Percentiles rank a stretch among this genome's conserved stretches.
These are phyloP conservation scores for Geotrichum fermentans DNA, from an alignment of 1,139 yeast species.

Conservation along the genomic window DNA sequence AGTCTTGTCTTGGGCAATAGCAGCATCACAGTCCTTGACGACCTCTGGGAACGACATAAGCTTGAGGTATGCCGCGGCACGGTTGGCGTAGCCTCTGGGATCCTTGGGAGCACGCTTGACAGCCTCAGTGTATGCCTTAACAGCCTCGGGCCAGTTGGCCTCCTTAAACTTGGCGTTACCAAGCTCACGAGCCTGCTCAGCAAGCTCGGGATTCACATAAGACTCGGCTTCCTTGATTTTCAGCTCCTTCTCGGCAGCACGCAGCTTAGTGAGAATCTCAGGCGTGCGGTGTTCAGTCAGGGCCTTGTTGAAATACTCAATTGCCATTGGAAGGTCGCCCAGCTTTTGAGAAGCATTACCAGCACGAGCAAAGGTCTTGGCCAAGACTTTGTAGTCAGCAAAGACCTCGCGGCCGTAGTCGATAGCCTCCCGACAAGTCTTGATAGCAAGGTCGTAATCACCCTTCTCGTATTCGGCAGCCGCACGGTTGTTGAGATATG, in stretches of 20 bases:
- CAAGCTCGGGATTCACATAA: conserved; percentile 84
- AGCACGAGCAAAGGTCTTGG: conserved; percentile 88
- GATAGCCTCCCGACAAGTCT: conserved; percentile 75
- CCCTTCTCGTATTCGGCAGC: conserved; percentile 98
- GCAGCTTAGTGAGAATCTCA: conserved; percentile 80
- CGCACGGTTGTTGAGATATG: conserved; percentile 91
- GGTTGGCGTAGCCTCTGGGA: conserved; percentile 94
- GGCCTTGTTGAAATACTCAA: conserved; percentile 77
- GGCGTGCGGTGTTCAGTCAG: conserved; percentile 97
- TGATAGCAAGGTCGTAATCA: conserved; percentile 77
- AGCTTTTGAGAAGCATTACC: conserved; percentile 78
- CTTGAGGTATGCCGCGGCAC: conserved; percentile 95
- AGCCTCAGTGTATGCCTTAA: conserved; percentile 91
- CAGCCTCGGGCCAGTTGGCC: conserved; percentile 96
- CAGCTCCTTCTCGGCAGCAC: conserved; percentile 80
- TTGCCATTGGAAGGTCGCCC: conserved; percentile 68
- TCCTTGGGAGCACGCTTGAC: conserved; percentile 93
- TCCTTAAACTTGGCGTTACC: conserved; percentile 88
- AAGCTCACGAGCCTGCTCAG: conserved; percentile 88
- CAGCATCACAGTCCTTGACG: conserved; percentile 82
- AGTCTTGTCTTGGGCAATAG: conserved; percentile 79
- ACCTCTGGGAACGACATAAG: conserved; percentile 97
- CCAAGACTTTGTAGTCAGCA: conserved; percentile 86
- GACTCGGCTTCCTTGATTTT: conserved; percentile 71
- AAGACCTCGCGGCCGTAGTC: conserved; percentile 85